phyloP scores from a whole-genome alignment of 163 green algal species.

The Prototheca cutis region DNA sequence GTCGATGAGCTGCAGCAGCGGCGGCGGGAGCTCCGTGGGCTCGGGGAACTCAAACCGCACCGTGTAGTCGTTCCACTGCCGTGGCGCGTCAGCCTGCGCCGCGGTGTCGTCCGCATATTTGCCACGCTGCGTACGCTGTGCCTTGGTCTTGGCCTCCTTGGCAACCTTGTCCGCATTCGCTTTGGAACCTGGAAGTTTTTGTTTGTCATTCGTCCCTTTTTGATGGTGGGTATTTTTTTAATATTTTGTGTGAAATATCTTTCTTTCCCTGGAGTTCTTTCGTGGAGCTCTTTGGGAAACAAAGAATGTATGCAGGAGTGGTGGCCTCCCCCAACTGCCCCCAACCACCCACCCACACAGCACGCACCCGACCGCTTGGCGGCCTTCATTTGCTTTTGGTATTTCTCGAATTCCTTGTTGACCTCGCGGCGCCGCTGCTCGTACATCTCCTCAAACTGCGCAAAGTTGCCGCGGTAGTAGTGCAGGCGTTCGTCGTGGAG shows the following conservation, averaged over 20 bases:
- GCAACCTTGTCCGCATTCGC: constrained; percentile 29
- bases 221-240: too few species aligned
- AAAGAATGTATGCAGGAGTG: too few species aligned
- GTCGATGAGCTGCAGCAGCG: constrained; percentile 39
- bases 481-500: constrained; percentile 94
- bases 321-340: too few species aligned
- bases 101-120: constrained; percentile 40
- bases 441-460: constrained; percentile 98
- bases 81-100: constrained; percentile 31
- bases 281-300: too few species aligned
- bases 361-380: constrained; percentile 36
- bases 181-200: constrained; percentile 1
- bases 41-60: constrained; percentile 92
- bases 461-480: constrained; percentile 90
- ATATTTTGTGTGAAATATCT: too few species aligned
- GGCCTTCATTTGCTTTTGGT: constrained; percentile 93
- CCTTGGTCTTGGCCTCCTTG: constrained; percentile 52
- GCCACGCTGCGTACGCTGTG: constrained; percentile 23
- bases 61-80: constrained; percentile 91
- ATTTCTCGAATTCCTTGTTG: constrained; percentile 96
- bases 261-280: too few species aligned
- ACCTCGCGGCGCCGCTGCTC: constrained; percentile 77
- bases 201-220: too few species aligned
- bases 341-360: constrained; percentile 8
- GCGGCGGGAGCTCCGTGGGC: constrained; percentile 76